Evolutionary conservation across 2,329 filamentous ascomycete species (phyloP).

Genomic region (Trichophyton verrucosum): DNA sequence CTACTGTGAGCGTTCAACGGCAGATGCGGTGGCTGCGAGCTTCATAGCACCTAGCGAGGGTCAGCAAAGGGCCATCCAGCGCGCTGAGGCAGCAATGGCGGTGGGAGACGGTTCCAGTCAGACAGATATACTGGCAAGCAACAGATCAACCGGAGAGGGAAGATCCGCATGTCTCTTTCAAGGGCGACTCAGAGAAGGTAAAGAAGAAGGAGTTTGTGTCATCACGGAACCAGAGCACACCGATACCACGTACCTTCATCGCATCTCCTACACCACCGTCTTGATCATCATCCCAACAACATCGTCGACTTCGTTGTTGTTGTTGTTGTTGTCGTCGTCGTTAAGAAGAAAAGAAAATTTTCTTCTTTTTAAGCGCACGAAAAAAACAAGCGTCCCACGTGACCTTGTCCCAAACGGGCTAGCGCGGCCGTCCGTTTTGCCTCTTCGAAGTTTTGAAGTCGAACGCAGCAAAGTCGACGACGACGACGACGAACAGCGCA

Average conservation of each 20-base stretch:
- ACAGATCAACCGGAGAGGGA: constrained; percentile 52
- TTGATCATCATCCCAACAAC: not conserved
- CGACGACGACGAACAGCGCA: too few species aligned
- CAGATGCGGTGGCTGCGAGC: too few species aligned
- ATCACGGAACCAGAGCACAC: not conserved
- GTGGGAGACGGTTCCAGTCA: constrained; percentile 31
- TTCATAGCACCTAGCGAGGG: not conserved
- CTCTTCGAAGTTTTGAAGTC: not conserved
- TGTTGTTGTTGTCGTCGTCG: constrained; percentile 15
- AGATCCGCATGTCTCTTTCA: constrained; percentile 52
- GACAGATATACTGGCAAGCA: constrained; percentile 63
- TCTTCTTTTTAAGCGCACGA: not conserved
- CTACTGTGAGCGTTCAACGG: too few species aligned
- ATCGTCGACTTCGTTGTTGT: constrained; percentile 41
- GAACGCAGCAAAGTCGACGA: not conserved
- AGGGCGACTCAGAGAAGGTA: constrained; percentile 49
- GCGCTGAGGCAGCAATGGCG: not conserved
- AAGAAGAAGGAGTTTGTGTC: constrained; percentile 44
- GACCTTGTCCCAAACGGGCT: not conserved
- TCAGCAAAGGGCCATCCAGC: not conserved
- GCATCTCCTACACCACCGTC: not conserved
- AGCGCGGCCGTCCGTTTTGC: not conserved
- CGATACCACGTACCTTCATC: not conserved
- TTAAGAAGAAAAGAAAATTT: constrained; percentile 12
- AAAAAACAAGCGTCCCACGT: not conserved